Base-by-base conservation (phyloP, 163 green algal species). In the Coccomyxa subellipsoidea region DNA sequence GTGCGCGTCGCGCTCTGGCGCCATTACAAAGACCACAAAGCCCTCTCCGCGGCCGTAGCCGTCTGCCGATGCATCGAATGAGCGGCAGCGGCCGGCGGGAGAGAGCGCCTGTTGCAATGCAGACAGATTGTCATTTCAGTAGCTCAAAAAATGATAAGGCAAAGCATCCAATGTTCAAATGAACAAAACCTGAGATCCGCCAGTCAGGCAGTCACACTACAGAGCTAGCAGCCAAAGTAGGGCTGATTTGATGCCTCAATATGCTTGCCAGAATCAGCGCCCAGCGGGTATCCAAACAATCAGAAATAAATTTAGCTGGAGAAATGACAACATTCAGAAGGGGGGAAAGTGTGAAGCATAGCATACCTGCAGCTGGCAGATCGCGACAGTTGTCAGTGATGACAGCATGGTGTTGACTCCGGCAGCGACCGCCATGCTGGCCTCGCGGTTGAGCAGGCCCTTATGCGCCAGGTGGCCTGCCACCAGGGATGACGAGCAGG, bases 21-120 rank as follows among this genome's bases (percentile, higher is more conserved):
- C 66, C 66, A 73, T 73, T 10, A 34, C 29, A 0, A 86, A 80
- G 1, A 84, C 84, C 15, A 82, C 78, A 31, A 84, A 81, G 32
- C 40, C 87, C 79, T 93, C 89, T 36, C 81, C 84, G 9, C 86
- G 80, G 31, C 83, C 88, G 59, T 92, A 97, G 66, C 94, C 94
- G 53, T 97, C 92, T 7, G 90, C 94, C 7, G 79, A 38, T 21
- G 89, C 89, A 73, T 97, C 94, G 29, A 98, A 90, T 2, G 94
- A 93, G 85, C 95, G 93, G 88, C 94, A 98, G 66, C 94, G 88
- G 54, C 94, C 94, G 4, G 94, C 91, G 1, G 87, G 80, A 0
- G 94, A 90, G 18, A 98, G 87, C 83, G 97, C 97, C 81, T 88
- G 84, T 21, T 18, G 15, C 69, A 77, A 35, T 39, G n/a, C 15